Conservation (phyloP, 208 protist species). For the Herpetomonas samuelpessoai region DNA sequence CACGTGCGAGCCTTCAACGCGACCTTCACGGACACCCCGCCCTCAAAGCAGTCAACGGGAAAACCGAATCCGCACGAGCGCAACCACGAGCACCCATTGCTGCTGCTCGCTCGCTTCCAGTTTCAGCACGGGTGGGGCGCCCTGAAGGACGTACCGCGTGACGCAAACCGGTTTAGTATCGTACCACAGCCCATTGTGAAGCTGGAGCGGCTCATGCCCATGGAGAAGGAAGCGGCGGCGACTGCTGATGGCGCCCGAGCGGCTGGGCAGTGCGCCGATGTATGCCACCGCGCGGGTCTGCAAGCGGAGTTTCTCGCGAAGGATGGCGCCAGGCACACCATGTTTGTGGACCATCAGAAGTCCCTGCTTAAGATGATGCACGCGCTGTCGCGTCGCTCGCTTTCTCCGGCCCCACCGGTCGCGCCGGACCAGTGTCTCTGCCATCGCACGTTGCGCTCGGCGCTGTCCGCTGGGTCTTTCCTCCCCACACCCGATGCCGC, state of each 20-base stretch:
- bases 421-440: neutral
- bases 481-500: conserved; percentile 72
- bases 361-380: conserved; percentile 14
- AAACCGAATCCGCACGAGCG: neutral
- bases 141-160: conserved; percentile 56
- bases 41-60: neutral
- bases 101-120: conserved; percentile 53
- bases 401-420: neutral
- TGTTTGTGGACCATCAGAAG: conserved; percentile 42
- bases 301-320: conserved; percentile 2
- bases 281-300: neutral
- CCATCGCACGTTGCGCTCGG: conserved; percentile 43
- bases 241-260: too few species aligned
- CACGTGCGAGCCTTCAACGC: conserved; percentile 35
- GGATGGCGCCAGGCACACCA: neutral
- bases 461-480: conserved; percentile 45
- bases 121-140: conserved; percentile 63
- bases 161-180: conserved; percentile 72
- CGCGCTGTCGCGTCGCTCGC: neutral
- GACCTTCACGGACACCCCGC: conserved; percentile 12
- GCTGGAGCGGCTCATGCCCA: conserved; percentile 18
- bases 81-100: conserved; percentile 4
- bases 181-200: conserved; percentile 66
- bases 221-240: neutral
- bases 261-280: neutral